Evolutionary conservation across 306 rosid genomes (phyloP), one percentile per base, ranked within the genome.

Genomic region (Dryas drummondii): DNA sequence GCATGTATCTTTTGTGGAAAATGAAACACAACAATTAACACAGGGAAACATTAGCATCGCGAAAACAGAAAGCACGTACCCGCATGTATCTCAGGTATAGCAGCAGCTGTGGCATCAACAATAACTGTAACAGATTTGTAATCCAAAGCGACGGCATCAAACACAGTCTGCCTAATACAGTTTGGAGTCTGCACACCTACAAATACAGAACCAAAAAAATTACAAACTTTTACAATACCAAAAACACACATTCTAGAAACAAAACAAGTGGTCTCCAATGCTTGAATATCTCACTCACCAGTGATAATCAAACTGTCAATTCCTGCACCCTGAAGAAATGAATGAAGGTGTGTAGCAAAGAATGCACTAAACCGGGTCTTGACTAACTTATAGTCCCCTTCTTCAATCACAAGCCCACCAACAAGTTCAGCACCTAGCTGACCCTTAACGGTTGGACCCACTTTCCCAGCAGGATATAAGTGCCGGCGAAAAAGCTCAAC

Each of bases 151-250:
- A 91, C 93, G 37, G 93, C 98, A 78, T 94, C 98, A 79, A 65
- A 90, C 54, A 90, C 96, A 66, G 97, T 94, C 84, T 91, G 97
- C 76, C 98, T 81, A 70, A 94, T 91, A 72, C 98, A 94, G 80
- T 94, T 94, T 48, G 98, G 98, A 70, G 97, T 91, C 88, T 94
- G 98, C 75, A 94, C 93, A 71, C 97, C 98, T 91, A 67, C 14
- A 81, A 41, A 41, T 26, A 48, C 45, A 80, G 58, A 54, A 49
- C 50, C 51, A 71, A 68, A 5, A 5, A 61, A 67, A 57, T 71
- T 71, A 76, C 42, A 10, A 66, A 5, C 65, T 73, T 61, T 50
- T 46, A 76, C 63, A 61, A 47, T 16, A 22, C 42, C 15, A 41
- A 48, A 4, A 49, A 51, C 73, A 13, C 37, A 12, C 54, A 49